phyloP scores from a whole-genome alignment of 805 yeast species.

The Candida parachauliodes region DNA sequence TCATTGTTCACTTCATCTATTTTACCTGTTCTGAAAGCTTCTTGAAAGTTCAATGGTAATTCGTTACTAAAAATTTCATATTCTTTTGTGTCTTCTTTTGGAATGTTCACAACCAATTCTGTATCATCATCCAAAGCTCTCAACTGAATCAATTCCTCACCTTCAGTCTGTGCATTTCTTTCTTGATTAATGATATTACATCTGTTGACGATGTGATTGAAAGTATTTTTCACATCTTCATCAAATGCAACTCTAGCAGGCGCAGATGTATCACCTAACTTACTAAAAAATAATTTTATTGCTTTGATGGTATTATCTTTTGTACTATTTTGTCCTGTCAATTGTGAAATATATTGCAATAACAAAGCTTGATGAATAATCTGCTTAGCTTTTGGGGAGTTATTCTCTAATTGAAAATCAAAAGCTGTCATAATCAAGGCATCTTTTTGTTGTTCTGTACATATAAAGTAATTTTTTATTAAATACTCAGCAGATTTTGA shows the following conservation, averaged over 20 bases:
- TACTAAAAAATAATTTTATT: slow-evolving; percentile 63
- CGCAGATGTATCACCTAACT: slow-evolving; percentile 46
- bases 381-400: slow-evolving; percentile 51
- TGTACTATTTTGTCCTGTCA: slow-evolving; percentile 31
- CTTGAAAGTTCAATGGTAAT: slow-evolving; percentile 61
- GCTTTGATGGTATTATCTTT: slow-evolving; percentile 36
- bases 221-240: slow-evolving; percentile 72
- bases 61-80: slow-evolving; percentile 53
- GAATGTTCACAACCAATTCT: slow-evolving; percentile 67
- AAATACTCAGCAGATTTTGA: slow-evolving; percentile 50
- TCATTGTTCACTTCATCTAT: slow-evolving; percentile 81
- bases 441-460: slow-evolving; percentile 83
- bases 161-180: slow-evolving; percentile 22
- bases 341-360: slow-evolving; percentile 63
- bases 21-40: slow-evolving; percentile 67
- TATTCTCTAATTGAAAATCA: slow-evolving; percentile 68
- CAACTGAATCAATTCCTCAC: slow-evolving; percentile 78
- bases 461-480: slow-evolving; percentile 59
- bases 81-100: slow-evolving; percentile 52
- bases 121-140: slow-evolving; percentile 83
- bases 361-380: slow-evolving; percentile 79
- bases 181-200: slow-evolving; percentile 65
- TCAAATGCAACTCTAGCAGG: slow-evolving; percentile 70
- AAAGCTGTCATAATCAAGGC: slow-evolving; percentile 91
- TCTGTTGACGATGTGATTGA: slow-evolving; percentile 69